These are phyloP conservation scores for Gossypium raimondii DNA, from an alignment of 345 rosid species.

Conservation along the genomic window DNA sequence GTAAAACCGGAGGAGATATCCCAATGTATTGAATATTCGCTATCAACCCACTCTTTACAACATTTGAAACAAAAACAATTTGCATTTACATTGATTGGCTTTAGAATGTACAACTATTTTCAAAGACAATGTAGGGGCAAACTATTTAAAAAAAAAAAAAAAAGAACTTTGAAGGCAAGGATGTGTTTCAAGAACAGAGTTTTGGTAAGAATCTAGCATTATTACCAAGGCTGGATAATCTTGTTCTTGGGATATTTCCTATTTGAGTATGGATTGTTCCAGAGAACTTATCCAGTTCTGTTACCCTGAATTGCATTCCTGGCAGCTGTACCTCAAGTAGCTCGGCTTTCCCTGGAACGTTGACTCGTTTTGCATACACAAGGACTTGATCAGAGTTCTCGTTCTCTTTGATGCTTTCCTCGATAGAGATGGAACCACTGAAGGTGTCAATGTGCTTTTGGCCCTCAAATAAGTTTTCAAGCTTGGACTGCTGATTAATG, in stretches of 20 bases:
- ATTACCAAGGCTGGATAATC: constrained; percentile 19
- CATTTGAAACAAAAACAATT: neutral
- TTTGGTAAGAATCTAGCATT: constrained; percentile 32
- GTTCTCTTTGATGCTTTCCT: constrained; percentile 6
- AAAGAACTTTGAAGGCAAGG: neutral
- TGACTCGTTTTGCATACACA: constrained; percentile 17
- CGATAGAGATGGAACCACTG: neutral
- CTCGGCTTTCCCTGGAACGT: constrained; percentile 14
- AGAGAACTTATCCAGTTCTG: constrained; percentile 26
- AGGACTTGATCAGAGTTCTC: constrained; percentile 13
- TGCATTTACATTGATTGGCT: constrained; percentile 12
- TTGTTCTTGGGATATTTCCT: constrained; percentile 23
- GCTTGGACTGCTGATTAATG: constrained; percentile 27
- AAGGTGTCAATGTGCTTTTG: neutral
- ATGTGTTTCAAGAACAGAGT: constrained; percentile 32
- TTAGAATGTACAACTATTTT: neutral
- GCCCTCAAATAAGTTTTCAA: neutral
- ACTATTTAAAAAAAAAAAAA: neutral
- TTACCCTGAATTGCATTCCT: constrained; percentile 24
- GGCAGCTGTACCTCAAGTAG: constrained; percentile 20
- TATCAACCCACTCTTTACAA: neutral
- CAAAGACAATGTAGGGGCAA: neutral
- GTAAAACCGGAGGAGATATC: neutral
- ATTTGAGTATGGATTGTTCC: constrained; percentile 24
- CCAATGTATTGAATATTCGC: neutral